These are phyloP conservation scores for Phytophthora litchii DNA, from an alignment of 352 stramenopile genomes.

Conservation along the genomic window DNA sequence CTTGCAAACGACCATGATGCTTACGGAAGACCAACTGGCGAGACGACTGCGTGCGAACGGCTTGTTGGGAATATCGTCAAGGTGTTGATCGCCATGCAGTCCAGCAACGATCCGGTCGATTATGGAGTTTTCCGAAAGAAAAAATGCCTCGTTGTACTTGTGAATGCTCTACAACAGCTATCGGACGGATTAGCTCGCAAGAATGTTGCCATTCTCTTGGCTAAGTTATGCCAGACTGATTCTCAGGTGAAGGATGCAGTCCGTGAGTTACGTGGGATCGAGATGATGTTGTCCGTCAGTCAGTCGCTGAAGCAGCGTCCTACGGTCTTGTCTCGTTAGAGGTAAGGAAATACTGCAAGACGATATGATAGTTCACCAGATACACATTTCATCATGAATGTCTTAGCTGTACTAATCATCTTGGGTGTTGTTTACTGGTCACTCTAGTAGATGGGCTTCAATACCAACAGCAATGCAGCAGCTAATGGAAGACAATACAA, in stretches of 20 bases:
- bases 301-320: conserved; percentile 44
- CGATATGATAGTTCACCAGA: no score
- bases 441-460: conserved; percentile 70
- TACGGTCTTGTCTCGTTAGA: conserved; percentile 7
- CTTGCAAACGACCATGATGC: conserved; percentile 38
- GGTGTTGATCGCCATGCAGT: conserved; percentile 60
- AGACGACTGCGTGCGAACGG: conserved; percentile 45
- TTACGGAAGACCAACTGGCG: conserved; percentile 18
- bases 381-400: conserved; percentile 3
- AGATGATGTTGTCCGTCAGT: conserved; percentile 80
- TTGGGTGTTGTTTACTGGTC: neutral
- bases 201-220: conserved; percentile 81
- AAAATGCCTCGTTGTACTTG: conserved; percentile 37
- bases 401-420: conserved; percentile 12
- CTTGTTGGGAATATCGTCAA: conserved; percentile 74
- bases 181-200: conserved; percentile 63
- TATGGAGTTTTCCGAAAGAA: conserved; percentile 32
- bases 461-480: conserved; percentile 75
- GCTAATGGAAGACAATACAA: conserved; percentile 32
- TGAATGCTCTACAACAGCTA: conserved; percentile 51
- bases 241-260: conserved; percentile 54
- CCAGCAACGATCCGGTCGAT: conserved; percentile 21
- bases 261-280: conserved; percentile 68
- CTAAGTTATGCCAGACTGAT: conserved; percentile 67
- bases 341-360: neutral